Base-by-base conservation (phyloP, 371 early-diverging fungal genomes). In the Spraguea lophii region DNA sequence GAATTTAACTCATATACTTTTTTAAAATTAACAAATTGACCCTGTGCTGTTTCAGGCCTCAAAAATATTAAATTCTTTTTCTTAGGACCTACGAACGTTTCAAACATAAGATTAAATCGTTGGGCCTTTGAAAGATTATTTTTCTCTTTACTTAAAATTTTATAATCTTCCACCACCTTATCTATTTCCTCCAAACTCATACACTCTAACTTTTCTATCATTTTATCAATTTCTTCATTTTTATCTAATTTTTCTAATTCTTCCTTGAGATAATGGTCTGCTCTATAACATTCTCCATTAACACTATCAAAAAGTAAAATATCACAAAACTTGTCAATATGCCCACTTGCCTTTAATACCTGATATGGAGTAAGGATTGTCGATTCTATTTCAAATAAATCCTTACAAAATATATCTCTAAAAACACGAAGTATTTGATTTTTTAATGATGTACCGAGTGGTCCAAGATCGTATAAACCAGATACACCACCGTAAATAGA, bases 1-100 rank as follows among this genome's bases (percentile, higher is more conserved):
- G 85, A 85, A 76, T 94, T 95, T 74, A 81, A 85, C 66, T 98
- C 95, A 36, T 88, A 77, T 34, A 95, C 77, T 25, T 81, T 63
- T 74, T 88, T 86, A 61, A 95, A 98, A 79, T 93, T 92, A 44
- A 90, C 68, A 74, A 98, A 98, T 73, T 94, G 95, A 59, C 93
- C 91, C 75, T 98, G 99, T 34, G 99, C 97, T 15, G 97, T 94
- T 74, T 98, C 99, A 48, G 99, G 99, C 48, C 99, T 80, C 59
- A 98, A 75, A 74, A 77, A 95, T 60, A 79, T 76, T 51, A 52
- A 53, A 22, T 56, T 46, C 20, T 86, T 79, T 52, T 88, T 89
- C 37, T 91, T 88, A 52, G 93, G 92, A 48, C 98, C 98, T 71
- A 97, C 91, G 68, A 76, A 78, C 40, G 85, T 88, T 46, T 81